Evolutionary conservation across 2,329 filamentous ascomycete species (phyloP).

Genomic region (Ascochyta clinopodiicola): DNA sequence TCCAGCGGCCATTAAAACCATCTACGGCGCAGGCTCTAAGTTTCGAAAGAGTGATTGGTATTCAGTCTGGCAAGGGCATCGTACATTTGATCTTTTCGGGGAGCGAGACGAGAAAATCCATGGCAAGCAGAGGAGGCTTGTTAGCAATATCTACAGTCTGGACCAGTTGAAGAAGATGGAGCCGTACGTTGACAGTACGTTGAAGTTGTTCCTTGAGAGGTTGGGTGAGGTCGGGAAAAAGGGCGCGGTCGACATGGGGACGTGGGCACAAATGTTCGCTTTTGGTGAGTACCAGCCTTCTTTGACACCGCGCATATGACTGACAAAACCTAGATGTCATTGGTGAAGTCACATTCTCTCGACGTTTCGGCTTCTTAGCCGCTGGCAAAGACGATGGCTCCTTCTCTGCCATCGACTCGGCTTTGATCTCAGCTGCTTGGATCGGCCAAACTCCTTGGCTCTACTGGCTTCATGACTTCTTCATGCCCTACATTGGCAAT

Average conservation of each 20-base stretch:
- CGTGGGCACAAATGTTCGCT: slow-evolving; percentile 51
- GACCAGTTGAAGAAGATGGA: slow-evolving; percentile 46
- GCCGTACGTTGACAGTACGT: slow-evolving; percentile 43
- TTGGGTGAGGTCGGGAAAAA: slow-evolving; percentile 3
- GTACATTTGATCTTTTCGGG: slow-evolving; percentile 21
- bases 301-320: background rate
- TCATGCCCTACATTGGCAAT: slow-evolving; percentile 48
- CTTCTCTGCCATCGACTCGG: slow-evolving; percentile 43
- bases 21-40: slow-evolving; percentile 29
- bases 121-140: slow-evolving; percentile 20
- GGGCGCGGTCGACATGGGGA: slow-evolving; percentile 42
- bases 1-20: slow-evolving; percentile 20
- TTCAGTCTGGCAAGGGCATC: slow-evolving; percentile 17
- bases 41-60: slow-evolving; percentile 32
- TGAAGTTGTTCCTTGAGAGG: slow-evolving; percentile 2
- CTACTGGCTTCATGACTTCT: slow-evolving; percentile 45
- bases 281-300: slow-evolving; percentile 34
- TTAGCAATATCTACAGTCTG: slow-evolving; percentile 45
- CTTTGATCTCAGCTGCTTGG: slow-evolving; percentile 45
- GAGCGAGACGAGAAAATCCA: slow-evolving; percentile 23
- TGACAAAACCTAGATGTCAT: slow-evolving; percentile 43
- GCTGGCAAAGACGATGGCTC: slow-evolving; percentile 45
- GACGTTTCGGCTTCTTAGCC: slow-evolving; percentile 49
- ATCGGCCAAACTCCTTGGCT: slow-evolving; percentile 49
- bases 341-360: slow-evolving; percentile 51